Conservation (phyloP, 768 basidiomycete genomes). For the Phanerochaete sordida region DNA sequence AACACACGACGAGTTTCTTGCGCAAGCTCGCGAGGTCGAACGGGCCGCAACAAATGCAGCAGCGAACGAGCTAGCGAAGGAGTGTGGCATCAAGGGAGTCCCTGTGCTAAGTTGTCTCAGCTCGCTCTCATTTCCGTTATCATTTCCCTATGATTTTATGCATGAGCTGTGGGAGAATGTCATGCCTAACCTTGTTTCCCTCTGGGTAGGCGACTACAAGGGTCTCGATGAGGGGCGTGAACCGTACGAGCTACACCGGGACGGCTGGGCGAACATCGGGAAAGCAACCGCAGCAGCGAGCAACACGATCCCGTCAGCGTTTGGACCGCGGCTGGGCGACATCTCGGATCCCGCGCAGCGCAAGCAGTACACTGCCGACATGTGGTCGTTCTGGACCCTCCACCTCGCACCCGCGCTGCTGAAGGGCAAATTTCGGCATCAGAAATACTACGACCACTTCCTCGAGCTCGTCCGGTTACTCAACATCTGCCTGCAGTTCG, state of each 20-base stretch:
- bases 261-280: constrained; percentile 41
- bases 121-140: constrained; percentile 34
- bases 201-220: constrained; percentile 42
- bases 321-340: constrained; percentile 34
- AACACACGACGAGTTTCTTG: constrained; percentile 13
- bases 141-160: constrained; percentile 49
- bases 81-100: constrained; percentile 20
- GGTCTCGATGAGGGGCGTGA: constrained; percentile 25
- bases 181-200: constrained; percentile 33
- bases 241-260: constrained; percentile 26
- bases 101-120: constrained; percentile 29
- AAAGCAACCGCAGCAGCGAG: constrained; percentile 27
- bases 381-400: constrained; percentile 36
- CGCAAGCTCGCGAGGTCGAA: constrained; percentile 12
- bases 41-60: constrained; percentile 3
- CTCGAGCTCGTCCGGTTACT: constrained; percentile 35
- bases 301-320: constrained; percentile 35
- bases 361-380: constrained; percentile 32
- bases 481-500: constrained; percentile 34
- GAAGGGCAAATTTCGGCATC: constrained; percentile 23
- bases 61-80: constrained; percentile 11
- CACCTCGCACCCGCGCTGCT: constrained; percentile 39
- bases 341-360: constrained; percentile 23
- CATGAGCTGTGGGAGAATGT: constrained; percentile 46
- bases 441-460: constrained; percentile 38